phyloP scores from a whole-genome alignment of 1,284 basidiomycete species.

The Stygiomarasmius scandens region DNA sequence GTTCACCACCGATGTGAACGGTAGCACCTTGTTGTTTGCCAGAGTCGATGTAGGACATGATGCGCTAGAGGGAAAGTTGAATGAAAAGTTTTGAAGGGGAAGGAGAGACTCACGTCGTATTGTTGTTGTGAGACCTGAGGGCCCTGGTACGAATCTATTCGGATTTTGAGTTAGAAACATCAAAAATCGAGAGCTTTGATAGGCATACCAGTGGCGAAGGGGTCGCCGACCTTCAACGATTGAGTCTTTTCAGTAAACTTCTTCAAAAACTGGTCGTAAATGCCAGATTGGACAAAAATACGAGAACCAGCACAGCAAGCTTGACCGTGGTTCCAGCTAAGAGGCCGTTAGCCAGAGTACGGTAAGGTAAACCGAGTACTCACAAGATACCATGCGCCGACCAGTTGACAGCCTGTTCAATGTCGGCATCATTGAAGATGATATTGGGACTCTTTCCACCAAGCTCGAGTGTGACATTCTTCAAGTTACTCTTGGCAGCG shows the following conservation, averaged over 20 bases:
- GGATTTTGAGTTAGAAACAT: too few relatives aligned
- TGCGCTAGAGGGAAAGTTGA: constrained; percentile 47
- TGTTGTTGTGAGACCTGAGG: constrained; percentile 69
- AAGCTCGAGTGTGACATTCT: constrained; percentile 84
- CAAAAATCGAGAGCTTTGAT: too few relatives aligned
- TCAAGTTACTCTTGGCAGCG: constrained; percentile 84
- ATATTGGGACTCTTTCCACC: constrained; percentile 59
- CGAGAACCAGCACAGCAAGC: constrained; percentile 71
- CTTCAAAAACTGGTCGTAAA: constrained; percentile 62
- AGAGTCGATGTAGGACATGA: constrained; percentile 85
- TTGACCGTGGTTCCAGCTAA: constrained; percentile 46
- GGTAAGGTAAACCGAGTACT: too few relatives aligned
- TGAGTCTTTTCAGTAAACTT: constrained; percentile 51
- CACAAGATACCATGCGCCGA: constrained; percentile 72
- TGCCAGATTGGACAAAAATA: constrained; percentile 66
- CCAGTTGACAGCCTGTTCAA: constrained; percentile 74
- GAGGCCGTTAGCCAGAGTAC: too few relatives aligned
- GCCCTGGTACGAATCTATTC: constrained; percentile 73
- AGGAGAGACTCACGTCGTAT: constrained; percentile 50
- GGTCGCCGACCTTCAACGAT: constrained; percentile 61
- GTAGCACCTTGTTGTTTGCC: constrained; percentile 86
- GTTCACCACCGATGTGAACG: constrained; percentile 76
- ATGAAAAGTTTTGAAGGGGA: constrained; percentile 18
- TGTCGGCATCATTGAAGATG: constrained; percentile 60
- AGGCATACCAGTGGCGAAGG: constrained; percentile 62